A percentile compares a stretch with the other conserved stretches of the same genome.
These are phyloP conservation scores for Actinomortierella ambigua DNA, from an alignment of 371 early-diverging fungal genomes.

Conservation along the genomic window DNA sequence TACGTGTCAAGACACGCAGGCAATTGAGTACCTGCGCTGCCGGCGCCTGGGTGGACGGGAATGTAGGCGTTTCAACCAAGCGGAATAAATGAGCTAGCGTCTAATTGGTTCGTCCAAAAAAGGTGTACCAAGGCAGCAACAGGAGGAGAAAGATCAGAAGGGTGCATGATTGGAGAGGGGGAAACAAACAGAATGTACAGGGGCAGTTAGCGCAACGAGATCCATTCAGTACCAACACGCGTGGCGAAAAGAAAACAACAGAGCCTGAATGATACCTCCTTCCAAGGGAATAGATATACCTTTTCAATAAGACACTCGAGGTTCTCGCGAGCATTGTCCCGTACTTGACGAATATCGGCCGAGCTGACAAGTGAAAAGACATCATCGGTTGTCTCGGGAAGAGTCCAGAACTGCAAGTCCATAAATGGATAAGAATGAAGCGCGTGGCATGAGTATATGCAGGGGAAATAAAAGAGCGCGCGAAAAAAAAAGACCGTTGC, in stretches of 20 bases:
- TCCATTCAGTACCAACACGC: too few relatives aligned
- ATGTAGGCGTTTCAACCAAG: conserved; percentile 57
- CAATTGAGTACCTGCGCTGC: conserved; percentile 77
- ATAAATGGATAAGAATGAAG: neutral
- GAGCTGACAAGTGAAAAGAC: conserved; percentile 85
- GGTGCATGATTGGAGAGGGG: too few relatives aligned
- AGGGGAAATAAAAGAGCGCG: too few relatives aligned
- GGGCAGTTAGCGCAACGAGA: too few relatives aligned
- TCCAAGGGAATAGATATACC: conserved; percentile 34
- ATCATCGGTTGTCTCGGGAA: conserved; percentile 86
- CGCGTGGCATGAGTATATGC: too few relatives aligned
- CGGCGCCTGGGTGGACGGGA: conserved; percentile 55
- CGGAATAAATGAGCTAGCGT: conserved; percentile 57
- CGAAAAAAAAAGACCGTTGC: too few relatives aligned
- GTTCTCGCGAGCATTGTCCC: conserved; percentile 77
- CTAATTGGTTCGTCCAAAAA: conserved; percentile 28
- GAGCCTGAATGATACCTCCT: neutral
- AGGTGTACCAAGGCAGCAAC: neutral
- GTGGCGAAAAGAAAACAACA: too few relatives aligned
- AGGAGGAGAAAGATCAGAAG: too few relatives aligned
- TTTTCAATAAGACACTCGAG: conserved; percentile 73
- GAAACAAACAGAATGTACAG: too few relatives aligned
- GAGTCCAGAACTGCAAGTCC: conserved; percentile 66
- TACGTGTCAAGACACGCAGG: conserved; percentile 78
- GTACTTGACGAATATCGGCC: conserved; percentile 77